phyloP scores from a whole-genome alignment of 2,329 filamentous ascomycete genomes.

The Clarireedia monteithiana region DNA sequence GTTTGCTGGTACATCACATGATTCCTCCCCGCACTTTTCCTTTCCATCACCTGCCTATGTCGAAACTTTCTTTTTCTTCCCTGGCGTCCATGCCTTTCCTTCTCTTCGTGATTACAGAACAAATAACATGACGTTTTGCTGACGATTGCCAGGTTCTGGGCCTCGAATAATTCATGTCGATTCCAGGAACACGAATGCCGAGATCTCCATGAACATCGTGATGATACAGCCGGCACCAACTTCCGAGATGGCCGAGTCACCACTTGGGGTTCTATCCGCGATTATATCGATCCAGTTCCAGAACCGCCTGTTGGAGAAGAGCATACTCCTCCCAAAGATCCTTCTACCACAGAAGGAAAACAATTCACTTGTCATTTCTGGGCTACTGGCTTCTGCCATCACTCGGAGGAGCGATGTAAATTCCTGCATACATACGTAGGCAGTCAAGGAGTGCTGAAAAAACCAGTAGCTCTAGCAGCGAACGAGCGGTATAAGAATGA shows the following conservation, averaged over 20 bases:
- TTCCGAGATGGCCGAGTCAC: slow-evolving; percentile 19
- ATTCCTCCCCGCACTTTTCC: background rate
- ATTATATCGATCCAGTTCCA: background rate
- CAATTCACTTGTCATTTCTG: slow-evolving; percentile 8
- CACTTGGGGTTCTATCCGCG: slow-evolving; percentile 6
- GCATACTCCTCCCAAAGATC: background rate
- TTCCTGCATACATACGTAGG: slow-evolving; percentile 14
- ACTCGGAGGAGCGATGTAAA: slow-evolving; percentile 9
- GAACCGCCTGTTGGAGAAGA: background rate
- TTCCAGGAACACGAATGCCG: slow-evolving; percentile 23
- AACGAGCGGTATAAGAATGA: background rate
- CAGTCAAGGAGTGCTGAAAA: background rate
- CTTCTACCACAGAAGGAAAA: background rate
- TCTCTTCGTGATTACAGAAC: background rate
- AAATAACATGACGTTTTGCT: background rate
- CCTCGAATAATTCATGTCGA: slow-evolving; percentile 16
- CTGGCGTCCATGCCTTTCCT: background rate
- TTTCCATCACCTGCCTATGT: background rate
- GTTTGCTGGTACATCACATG: slow-evolving; percentile 18
- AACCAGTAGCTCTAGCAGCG: background rate
- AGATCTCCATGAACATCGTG: slow-evolving; percentile 16
- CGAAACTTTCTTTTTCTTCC: too few relatives aligned
- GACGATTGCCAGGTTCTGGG: slow-evolving; percentile 13
- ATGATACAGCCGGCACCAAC: slow-evolving; percentile 9
- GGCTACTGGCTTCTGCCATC: background rate